A percentile compares a stretch with the other conserved stretches of the same genome.
phyloP scores from a whole-genome alignment of 2,329 filamentous ascomycete species.

The Trichophyton verrucosum region DNA sequence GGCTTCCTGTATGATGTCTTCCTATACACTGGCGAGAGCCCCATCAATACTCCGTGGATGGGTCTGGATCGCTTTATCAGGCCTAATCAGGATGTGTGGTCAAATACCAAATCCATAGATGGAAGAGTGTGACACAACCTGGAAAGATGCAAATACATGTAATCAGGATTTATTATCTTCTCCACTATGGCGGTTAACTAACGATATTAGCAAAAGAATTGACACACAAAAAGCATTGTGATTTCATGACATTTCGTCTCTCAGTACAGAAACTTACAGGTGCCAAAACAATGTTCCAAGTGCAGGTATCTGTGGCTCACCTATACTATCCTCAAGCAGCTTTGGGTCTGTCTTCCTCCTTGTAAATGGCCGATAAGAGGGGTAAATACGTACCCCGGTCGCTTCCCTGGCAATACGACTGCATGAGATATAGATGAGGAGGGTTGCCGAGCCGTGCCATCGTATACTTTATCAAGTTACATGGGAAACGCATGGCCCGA shows the following conservation, averaged over 20 bases:
- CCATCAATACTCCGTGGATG: constrained; percentile 55
- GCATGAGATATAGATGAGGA: not conserved
- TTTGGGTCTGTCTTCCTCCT: not conserved
- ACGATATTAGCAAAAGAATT: not conserved
- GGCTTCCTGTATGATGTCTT: constrained; percentile 56
- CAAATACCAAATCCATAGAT: constrained; percentile 10
- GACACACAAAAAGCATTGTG: not conserved
- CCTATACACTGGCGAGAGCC: constrained; percentile 57
- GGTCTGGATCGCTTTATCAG: constrained; percentile 45
- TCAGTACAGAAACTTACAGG: not conserved
- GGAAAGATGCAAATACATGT: not conserved
- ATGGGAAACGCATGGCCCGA: not conserved
- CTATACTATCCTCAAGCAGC: too few relatives aligned
- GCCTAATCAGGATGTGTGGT: constrained; percentile 15
- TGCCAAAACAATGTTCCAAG: not conserved
- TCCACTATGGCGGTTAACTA: not conserved
- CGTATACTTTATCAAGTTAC: not conserved
- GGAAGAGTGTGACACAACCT: not conserved
- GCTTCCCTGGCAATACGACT: not conserved
- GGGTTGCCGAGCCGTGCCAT: not conserved
- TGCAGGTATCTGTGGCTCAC: not conserved
- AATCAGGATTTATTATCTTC: not conserved
- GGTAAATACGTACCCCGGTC: not conserved
- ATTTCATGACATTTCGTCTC: not conserved
- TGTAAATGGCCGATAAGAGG: not conserved